Percentiles rank a stretch among this genome's conserved stretches.
Conservation (phyloP, 2,329 filamentous ascomycete genomes). For the Lecanosticta acicola region DNA sequence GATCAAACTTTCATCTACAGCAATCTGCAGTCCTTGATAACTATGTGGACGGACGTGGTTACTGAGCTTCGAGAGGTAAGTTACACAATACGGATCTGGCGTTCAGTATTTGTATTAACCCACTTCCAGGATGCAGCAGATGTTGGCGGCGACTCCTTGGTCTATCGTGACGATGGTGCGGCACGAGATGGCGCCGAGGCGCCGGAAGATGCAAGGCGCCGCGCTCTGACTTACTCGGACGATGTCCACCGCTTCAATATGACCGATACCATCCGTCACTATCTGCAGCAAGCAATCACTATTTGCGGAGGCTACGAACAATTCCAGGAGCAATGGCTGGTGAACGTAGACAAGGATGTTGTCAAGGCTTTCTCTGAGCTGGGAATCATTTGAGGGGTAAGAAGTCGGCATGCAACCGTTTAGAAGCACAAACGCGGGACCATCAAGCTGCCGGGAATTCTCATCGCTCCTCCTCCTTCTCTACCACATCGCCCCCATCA, state of each 20-base stretch:
- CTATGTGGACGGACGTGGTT: conserved; percentile 68
- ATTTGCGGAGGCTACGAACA: conserved; percentile 57
- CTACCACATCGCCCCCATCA: too few species aligned
- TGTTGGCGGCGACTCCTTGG: conserved; percentile 35
- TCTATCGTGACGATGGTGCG: conserved; percentile 19
- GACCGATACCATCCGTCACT: conserved; percentile 58
- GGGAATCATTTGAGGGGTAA: conserved; percentile 27
- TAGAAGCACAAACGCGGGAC: too few species aligned
- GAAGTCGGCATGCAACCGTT: too few species aligned
- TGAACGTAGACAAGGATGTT: conserved; percentile 71
- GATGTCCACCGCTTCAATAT: conserved; percentile 62
- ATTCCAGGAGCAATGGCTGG: conserved; percentile 64
- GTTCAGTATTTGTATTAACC: neutral
- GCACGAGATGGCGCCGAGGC: conserved; percentile 31
- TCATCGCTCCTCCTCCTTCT: too few species aligned
- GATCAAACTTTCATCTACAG: conserved; percentile 43
- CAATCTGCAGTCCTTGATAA: conserved; percentile 64
- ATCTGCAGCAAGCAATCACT: conserved; percentile 55
- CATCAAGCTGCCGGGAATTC: too few species aligned
- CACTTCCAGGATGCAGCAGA: conserved; percentile 20
- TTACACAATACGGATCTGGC: neutral
- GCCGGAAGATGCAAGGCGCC: conserved; percentile 42
- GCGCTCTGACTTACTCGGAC: conserved; percentile 54
- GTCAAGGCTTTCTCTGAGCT: conserved; percentile 55
- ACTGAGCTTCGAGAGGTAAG: conserved; percentile 54